Evolutionary conservation across 257 asterid species (phyloP), one percentile per base, ranked within the genome.

Genomic region (Echites panduratus): DNA sequence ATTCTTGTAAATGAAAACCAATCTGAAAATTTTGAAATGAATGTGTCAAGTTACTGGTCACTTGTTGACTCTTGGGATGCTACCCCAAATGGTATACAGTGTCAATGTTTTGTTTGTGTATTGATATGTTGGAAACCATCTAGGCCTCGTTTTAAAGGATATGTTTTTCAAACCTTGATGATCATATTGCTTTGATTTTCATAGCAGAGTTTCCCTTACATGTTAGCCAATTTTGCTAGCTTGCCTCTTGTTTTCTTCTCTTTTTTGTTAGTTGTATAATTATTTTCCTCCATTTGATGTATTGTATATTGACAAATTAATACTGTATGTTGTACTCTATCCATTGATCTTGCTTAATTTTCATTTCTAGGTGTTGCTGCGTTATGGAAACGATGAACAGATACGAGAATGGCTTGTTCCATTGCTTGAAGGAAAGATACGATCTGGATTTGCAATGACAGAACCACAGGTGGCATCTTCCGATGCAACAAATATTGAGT

Each of bases 401-500:
- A 77, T 94, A 68, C 86, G 73, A 32, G 79, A 84, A 69, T 94
- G 97, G 97, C 96, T 91, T 32, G 85, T 91, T 71, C 97, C 99
- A 17, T 85, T 94, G 86, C 97, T 94, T 24, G 92, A 89, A 80
- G 99, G 97, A 75, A 87, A 72, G 19, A 89, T 88, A 35, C 87
- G 99, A 24, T 94, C 99, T 61, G 99, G 97, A 74, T 94, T 94
- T 64, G 99, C 99, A 49, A 94, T 94, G 99, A 94, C 99, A 12
- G 99, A 94, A 75, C 97, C 97, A 27, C 97, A 91, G 84, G 97
- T 94, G 75, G 99, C 97, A 53, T 94, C 99, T 54, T 94, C 99
- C 47, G 99, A 91, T 82, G 97, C 99, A 47, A 94, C 97, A 65
- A 94, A 94, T 77, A 94, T 94, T 29, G 97, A 94, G 84, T 94